Conservation (phyloP, 306 rosid species). For the Glycine latifolia region DNA sequence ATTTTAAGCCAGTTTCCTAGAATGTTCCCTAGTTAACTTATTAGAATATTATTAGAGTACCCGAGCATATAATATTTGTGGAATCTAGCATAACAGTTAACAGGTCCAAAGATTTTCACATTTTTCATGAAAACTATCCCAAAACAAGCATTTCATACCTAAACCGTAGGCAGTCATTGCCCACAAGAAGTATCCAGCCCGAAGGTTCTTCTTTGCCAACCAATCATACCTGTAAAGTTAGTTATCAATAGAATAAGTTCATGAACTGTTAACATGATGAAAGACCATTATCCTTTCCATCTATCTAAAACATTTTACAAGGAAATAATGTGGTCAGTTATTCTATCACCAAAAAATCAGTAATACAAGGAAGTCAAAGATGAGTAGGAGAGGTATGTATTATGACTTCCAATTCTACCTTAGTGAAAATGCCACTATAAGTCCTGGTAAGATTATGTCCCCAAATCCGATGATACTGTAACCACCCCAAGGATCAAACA, state of each 20-base stretch:
- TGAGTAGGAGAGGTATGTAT: constrained; percentile 21
- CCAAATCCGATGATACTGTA: constrained; percentile 98
- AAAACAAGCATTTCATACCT: constrained; percentile 66
- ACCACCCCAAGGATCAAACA: constrained; percentile 99
- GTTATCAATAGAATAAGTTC: constrained; percentile 43
- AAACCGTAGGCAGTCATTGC: constrained; percentile 97
- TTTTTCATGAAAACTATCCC: constrained; percentile 21
- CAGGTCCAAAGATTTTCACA: constrained; percentile 32
- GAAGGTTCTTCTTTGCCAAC: constrained; percentile 86
- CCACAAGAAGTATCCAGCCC: constrained; percentile 93
- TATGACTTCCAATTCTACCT: constrained; percentile 63
- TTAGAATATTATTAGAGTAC: neutral
- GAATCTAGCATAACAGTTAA: constrained; percentile 14
- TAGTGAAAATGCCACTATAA: constrained; percentile 90
- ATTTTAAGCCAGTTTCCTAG: neutral
- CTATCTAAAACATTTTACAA: constrained; percentile 29
- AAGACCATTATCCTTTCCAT: constrained; percentile 21
- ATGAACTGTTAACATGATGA: constrained; percentile 14
- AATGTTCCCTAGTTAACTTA: neutral
- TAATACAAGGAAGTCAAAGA: neutral
- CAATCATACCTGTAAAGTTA: constrained; percentile 81
- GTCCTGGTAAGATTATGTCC: constrained; percentile 96
- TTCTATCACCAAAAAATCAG: neutral
- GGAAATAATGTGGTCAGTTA: neutral
- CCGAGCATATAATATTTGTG: neutral